Evolutionary conservation across 1,139 yeast genomes (phyloP), one percentile per base, ranked within the genome.

Genomic region (Kurtzmaniella quercitrusa): DNA sequence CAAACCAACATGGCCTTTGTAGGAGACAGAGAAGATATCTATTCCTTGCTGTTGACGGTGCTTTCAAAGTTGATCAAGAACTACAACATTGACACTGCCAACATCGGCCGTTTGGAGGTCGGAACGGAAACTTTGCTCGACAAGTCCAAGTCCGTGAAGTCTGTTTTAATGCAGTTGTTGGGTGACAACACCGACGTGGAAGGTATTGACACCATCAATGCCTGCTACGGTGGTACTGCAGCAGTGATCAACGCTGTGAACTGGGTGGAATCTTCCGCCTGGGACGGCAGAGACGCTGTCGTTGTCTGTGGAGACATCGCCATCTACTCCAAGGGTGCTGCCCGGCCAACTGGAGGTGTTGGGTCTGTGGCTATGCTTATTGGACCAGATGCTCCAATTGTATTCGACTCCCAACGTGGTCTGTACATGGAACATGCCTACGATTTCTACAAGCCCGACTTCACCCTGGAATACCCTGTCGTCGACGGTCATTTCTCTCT

Each of bases 291-390:
- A 68, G 91, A 93, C 60, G 98, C 98, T 48, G 81, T 93, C 58
- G 99, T 91, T 46, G 96, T 91, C 37, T 84, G 94, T 61, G 98
- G 97, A 66, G 99, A 94, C 68, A 93, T 94, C 65, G 98, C 98
- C 62, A 85, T 94, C 57, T 94, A 94, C 70, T 90, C 93, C 57
- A 81, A 91, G 71, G 98, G 98, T 64, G 85, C 95, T 41, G 99
- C 99, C 46, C 85, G 99, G 75, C 98, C 99, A 59, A 93, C 98
- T 47, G 99, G 99, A 65, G 99, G 99, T 70, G 98, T 95, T 48
- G 99, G 99, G 60, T 80, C 95, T 44, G 95, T 93, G 48, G 99
- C 99, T 42, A 60, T 94, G 63, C 81, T 87, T 65, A 86, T 94
- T 60, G 99, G 99, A 44, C 96, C 98, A 45, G 96, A 94, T 62